Conservation (phyloP, 2,329 filamentous ascomycete species). For the Alternaria dauci region DNA sequence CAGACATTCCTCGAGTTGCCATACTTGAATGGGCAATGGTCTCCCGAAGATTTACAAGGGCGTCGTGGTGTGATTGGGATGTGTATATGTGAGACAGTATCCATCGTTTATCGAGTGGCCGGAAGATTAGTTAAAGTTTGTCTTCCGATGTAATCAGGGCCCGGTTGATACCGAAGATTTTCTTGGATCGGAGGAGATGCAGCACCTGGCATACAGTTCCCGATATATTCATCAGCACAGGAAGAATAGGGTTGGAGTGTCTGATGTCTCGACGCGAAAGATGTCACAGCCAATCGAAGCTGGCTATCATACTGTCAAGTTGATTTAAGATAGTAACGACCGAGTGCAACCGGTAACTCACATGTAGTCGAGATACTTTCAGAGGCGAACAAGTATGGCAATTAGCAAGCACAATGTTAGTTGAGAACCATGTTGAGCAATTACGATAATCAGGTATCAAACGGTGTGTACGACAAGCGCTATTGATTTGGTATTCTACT, state of each 20-base stretch:
- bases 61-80: not conserved
- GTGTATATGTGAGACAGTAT: not conserved
- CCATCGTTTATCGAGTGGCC: constrained; percentile 1
- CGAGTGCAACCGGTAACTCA: no score
- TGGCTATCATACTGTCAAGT: no score
- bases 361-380: no score
- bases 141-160: not conserved
- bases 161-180: no score
- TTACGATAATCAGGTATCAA: not conserved
- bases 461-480: not conserved
- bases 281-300: no score
- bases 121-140: not conserved
- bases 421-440: not conserved
- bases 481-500: not conserved
- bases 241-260: not conserved
- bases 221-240: constrained; percentile 3
- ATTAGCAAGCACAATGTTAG: no score
- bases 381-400: no score
- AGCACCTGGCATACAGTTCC: no score
- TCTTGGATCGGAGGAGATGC: no score
- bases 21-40: not conserved
- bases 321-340: no score
- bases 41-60: not conserved
- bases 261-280: no score
- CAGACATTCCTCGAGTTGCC: no score